Conservation (phyloP, 2,329 filamentous ascomycete genomes). For the Cladophialophora yegresii region DNA sequence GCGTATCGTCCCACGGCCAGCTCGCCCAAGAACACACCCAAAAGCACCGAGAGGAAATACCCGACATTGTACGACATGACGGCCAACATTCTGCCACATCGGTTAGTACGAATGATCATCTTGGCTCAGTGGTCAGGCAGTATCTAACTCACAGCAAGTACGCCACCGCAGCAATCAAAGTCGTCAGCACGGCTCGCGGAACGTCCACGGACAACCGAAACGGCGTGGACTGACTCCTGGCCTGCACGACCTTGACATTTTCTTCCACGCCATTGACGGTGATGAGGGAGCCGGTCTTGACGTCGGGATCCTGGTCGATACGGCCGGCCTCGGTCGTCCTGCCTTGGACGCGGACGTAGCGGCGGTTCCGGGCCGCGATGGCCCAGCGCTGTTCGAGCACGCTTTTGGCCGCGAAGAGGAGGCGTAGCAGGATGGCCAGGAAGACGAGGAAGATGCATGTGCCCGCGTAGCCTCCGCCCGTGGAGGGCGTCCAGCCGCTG, state of each 20-base stretch:
- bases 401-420: constrained; percentile 69
- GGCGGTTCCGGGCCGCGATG: constrained; percentile 69
- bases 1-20: constrained; percentile 73
- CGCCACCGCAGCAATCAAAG: constrained; percentile 71
- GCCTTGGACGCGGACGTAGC: constrained; percentile 74
- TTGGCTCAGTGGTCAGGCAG: too few species aligned
- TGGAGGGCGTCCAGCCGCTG: constrained; percentile 70
- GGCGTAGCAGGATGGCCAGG: constrained; percentile 69
- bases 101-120: constrained; percentile 13
- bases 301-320: constrained; percentile 60
- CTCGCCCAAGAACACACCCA: constrained; percentile 81
- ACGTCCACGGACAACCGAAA: constrained; percentile 83
- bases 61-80: constrained; percentile 89
- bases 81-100: constrained; percentile 72
- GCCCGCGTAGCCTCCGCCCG: constrained; percentile 72
- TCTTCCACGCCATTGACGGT: constrained; percentile 80
- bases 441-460: constrained; percentile 89
- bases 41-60: constrained; percentile 79
- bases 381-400: constrained; percentile 65
- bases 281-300: constrained; percentile 65
- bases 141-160: constrained; percentile 91
- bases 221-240: constrained; percentile 58
- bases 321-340: constrained; percentile 61
- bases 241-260: constrained; percentile 71
- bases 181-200: constrained; percentile 69